Conservation (phyloP, 225 moss, liverwort and hornwort genomes). For the Rhytidiadelphus loreus region DNA sequence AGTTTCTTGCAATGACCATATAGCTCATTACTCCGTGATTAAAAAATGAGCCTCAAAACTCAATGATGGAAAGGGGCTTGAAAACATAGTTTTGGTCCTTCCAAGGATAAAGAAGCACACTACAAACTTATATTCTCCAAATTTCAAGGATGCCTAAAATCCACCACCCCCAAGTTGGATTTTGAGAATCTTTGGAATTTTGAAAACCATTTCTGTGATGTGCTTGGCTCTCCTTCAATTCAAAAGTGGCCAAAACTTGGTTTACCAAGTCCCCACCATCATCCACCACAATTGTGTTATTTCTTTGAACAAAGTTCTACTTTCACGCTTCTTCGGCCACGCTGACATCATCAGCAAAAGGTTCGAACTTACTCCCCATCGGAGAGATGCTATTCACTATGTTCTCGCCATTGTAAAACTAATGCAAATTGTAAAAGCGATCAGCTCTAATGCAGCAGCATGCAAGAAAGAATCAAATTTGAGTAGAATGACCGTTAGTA, state of each 20-base stretch:
- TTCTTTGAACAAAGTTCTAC: not conserved
- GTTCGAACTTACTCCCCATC: not conserved
- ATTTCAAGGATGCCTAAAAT: not conserved
- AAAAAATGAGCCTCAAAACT: not conserved
- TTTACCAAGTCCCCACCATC: not conserved
- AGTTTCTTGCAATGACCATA: no score
- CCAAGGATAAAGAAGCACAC: not conserved
- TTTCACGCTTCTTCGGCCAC: not conserved
- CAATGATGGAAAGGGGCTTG: accelerated
- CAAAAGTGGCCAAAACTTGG: not conserved
- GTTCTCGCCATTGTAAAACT: not conserved
- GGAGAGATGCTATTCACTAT: not conserved
- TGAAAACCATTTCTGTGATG: not conserved
- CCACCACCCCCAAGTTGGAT: accelerated
- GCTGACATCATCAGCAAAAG: no score
- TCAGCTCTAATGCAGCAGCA: not conserved
- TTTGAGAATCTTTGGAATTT: not conserved
- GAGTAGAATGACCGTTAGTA: not conserved
- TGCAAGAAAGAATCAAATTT: not conserved
- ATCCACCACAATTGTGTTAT: not conserved
- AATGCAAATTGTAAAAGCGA: not conserved
- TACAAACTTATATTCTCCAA: not conserved
- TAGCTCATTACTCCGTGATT: accelerated
- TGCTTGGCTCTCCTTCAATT: not conserved
- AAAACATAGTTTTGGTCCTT: not conserved